A percentile compares a stretch with the other conserved stretches of the same genome.
Evolutionary conservation across 176 grass and related monocot genomes (phyloP).

Genomic region (Ensete ventricosum): DNA sequence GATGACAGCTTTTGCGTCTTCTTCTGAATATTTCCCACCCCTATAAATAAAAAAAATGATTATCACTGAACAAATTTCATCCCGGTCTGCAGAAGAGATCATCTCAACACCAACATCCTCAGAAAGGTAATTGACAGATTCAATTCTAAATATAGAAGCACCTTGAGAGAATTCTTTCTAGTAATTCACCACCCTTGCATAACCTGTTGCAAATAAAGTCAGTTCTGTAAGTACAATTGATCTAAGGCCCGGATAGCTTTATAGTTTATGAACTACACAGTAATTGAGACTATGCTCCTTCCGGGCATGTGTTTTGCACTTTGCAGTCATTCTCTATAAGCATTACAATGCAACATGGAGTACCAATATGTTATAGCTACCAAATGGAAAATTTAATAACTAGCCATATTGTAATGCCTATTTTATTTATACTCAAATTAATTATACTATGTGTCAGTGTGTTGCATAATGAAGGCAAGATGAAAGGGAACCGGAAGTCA

Average conservation of each 20-base stretch:
- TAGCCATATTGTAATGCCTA: no score
- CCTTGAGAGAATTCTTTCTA: constrained; percentile 92
- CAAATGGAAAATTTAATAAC: no score
- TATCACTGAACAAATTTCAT: background rate
- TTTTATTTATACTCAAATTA: no score
- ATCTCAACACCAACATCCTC: background rate
- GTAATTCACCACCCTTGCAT: constrained; percentile 94
- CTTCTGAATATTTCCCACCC: constrained; percentile 98
- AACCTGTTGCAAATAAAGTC: constrained; percentile 44
- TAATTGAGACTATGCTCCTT: background rate
- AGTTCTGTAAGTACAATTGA: background rate
- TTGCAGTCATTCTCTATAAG: background rate
- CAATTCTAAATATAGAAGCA: constrained; percentile 8
- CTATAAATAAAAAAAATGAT: constrained; percentile 28
- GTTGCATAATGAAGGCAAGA: no score
- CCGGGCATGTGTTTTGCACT: background rate
- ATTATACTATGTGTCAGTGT: no score
- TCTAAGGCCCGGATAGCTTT: background rate
- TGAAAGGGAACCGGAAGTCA: no score
- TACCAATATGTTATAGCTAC: background rate
- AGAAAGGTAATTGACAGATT: background rate
- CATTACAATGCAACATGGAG: background rate
- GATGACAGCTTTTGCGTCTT: constrained; percentile 86
- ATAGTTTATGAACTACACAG: constrained; percentile 3
- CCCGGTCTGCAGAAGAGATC: background rate